Evolutionary conservation across 441 rosid species (phyloP), one percentile per base, ranked within the genome.

Genomic region (Brassica balearica): DNA sequence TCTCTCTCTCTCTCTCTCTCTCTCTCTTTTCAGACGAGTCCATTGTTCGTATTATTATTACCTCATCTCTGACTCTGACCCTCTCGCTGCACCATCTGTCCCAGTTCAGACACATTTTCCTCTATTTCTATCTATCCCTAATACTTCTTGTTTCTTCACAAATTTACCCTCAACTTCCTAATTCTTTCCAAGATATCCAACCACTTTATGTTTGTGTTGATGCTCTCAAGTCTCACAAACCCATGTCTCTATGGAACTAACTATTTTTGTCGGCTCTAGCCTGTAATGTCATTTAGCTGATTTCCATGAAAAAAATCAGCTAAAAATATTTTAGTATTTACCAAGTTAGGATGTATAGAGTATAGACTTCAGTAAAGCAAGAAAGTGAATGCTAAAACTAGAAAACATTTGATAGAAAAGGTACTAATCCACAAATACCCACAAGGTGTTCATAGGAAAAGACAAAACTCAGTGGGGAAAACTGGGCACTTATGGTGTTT

Each of bases 381-480:
- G 22, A 60, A 77, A 59, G 48, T 74, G 43, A 14, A 79, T 11
- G 82, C 53, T 62, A 25, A 25, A 43, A 62, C 4, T 55, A 62
- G 67, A 38, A n/a, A 38, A 9, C 29, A 68, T 63, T 55, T 69
- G 78, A 79, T 63, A 79, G 32, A 69, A 63, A 78, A 63, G 56
- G 71, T 27, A 63, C 27, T 14, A 36, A 69, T 68, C 74, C 38
- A 25, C 69, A 68, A 79, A 79, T 68, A 69, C 10, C 38, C 29
- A 68, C 25, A 73, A 73, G 34, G 53, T 63, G 38, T 60, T 48
- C 69, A 22, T 7, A 74, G 41, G 34, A 63, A 74, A 79, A 62
- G 78, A 79, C 82, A 79, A 73, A 79, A 73, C 78, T 73, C 78
- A 73, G 82, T 79, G 82, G 82, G 78, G 61, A 23, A 72, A 73